These are phyloP conservation scores for Leccinum obscurum DNA, from an alignment of 768 basidiomycete genomes.

Conservation along the genomic window DNA sequence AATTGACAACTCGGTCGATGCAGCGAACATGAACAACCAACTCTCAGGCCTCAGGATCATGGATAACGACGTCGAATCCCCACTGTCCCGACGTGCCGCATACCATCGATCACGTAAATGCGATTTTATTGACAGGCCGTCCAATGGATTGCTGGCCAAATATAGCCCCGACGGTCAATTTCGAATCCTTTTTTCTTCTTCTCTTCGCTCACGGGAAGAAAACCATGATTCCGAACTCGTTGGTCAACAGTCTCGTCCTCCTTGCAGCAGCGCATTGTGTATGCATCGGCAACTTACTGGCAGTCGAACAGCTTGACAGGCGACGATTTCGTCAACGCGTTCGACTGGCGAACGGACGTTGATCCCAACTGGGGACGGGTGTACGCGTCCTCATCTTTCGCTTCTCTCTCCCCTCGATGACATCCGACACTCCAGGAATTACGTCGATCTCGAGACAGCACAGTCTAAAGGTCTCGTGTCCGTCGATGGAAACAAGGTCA, in stretches of 20 bases:
- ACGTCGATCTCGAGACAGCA: constrained; percentile 50
- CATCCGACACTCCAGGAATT: constrained; percentile 33
- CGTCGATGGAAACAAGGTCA: constrained; percentile 43
- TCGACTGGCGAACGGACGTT: constrained; percentile 22
- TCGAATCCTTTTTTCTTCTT: neutral
- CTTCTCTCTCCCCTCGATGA: neutral
- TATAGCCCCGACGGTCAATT: neutral
- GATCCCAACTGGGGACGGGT: constrained; percentile 35
- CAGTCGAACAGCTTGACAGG: constrained; percentile 49
- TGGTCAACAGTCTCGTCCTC: constrained; percentile 7
- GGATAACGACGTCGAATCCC: neutral
- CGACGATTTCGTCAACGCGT: constrained; percentile 44
- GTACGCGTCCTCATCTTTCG: constrained; percentile 8
- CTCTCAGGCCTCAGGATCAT: neutral
- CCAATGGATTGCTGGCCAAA: neutral
- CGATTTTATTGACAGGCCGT: neutral
- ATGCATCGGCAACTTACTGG: constrained; percentile 45
- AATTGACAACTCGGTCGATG: neutral
- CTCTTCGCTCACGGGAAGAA: neutral
- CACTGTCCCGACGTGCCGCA: neutral
- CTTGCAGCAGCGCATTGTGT: constrained; percentile 5
- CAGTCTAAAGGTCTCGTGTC: constrained; percentile 58
- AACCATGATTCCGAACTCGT: constrained; percentile 1
- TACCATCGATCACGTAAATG: neutral
- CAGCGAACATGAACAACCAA: no score